Conservation (phyloP, 2,329 filamentous ascomycete species). For the Neofusicoccum ribis region DNA sequence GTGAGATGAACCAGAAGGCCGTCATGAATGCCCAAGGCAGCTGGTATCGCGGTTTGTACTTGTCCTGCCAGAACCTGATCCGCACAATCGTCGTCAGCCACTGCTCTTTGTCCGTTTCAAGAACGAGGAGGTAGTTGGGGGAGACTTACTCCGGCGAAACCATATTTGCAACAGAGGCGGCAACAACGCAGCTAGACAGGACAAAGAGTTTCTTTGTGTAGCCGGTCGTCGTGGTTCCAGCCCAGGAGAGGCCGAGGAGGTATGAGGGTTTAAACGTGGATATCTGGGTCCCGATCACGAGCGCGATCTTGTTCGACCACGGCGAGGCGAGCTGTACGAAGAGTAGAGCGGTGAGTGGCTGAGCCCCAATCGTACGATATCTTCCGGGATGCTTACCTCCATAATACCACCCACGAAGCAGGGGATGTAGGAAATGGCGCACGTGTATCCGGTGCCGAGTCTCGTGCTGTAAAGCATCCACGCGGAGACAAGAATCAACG, state of each 20-base stretch:
- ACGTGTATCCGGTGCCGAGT: no score
- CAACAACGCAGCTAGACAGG: background rate
- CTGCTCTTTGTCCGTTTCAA: background rate
- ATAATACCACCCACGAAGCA: no score
- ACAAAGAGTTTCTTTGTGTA: background rate
- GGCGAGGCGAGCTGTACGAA: background rate
- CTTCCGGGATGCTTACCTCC: no score
- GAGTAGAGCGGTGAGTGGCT: background rate
- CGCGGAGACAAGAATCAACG: no score
- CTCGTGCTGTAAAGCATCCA: no score
- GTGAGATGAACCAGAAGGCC: background rate
- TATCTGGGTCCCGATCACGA: background rate
- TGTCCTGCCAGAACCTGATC: background rate
- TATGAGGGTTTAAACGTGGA: background rate
- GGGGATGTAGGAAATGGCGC: no score
- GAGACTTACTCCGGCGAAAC: background rate
- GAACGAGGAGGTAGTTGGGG: background rate
- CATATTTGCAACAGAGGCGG: background rate
- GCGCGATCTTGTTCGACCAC: slow-evolving; percentile 1
- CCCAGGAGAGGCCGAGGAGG: background rate
- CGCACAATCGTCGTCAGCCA: background rate
- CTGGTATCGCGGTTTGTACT: background rate
- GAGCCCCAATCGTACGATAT: no score
- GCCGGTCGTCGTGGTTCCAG: background rate
- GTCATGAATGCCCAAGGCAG: background rate